Percentiles rank a stretch among this genome's conserved stretches.
Conservation (phyloP, 2,329 filamentous ascomycete genomes). For the Sporothrix brasiliensis region DNA sequence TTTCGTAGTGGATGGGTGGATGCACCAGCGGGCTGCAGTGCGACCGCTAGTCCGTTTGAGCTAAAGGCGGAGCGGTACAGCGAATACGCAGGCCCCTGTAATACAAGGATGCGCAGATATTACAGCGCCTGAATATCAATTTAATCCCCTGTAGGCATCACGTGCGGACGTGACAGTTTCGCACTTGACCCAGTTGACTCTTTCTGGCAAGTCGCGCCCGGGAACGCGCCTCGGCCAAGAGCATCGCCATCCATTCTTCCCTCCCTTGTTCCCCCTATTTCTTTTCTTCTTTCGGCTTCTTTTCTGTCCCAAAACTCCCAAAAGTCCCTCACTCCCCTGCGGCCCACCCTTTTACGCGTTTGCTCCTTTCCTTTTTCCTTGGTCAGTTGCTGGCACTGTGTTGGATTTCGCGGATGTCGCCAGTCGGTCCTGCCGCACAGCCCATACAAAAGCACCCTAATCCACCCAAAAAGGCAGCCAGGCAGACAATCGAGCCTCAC, state of each 20-base stretch:
- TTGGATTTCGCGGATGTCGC: neutral
- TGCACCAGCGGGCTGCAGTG: slow-evolving; percentile 11
- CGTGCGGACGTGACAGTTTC: neutral
- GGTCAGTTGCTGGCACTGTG: slow-evolving; percentile 1
- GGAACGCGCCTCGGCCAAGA: neutral
- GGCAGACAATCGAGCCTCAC: slow-evolving; percentile 21
- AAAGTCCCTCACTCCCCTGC: neutral
- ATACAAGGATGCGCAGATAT: no score
- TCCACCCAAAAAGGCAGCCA: slow-evolving; percentile 22
- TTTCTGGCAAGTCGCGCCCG: neutral
- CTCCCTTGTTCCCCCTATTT: slow-evolving; percentile 17
- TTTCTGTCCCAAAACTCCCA: neutral
- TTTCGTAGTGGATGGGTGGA: slow-evolving; percentile 3
- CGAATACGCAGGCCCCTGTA: slow-evolving; percentile 18
- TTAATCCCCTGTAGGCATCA: neutral
- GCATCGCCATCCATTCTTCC: slow-evolving; percentile 21
- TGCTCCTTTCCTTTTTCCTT: neutral
- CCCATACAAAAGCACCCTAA: slow-evolving; percentile 1
- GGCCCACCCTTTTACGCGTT: neutral
- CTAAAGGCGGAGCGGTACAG: slow-evolving; percentile 6
- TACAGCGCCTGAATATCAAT: neutral
- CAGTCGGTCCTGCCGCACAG: slow-evolving; percentile 1
- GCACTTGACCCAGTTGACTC: neutral
- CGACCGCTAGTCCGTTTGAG: slow-evolving; percentile 10
- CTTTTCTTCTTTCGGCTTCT: slow-evolving; percentile 18